Conservation (phyloP, 164 flowering plant species). For the Dillenia suffruticosa region DNA sequence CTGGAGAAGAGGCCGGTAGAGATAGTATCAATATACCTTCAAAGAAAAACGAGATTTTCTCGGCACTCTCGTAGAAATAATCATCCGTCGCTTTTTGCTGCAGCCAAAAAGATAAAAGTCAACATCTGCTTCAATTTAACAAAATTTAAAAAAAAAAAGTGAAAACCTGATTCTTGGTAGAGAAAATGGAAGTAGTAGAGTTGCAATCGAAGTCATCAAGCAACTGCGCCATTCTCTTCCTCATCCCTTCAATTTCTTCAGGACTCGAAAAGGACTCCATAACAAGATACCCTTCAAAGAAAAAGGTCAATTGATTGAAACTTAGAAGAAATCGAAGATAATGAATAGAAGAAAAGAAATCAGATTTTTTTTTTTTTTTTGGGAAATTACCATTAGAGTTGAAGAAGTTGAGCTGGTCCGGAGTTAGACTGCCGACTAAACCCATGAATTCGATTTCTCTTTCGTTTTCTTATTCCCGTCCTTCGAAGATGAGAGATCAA, state of each 20-base stretch:
- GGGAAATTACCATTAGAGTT: slow-evolving; percentile 20
- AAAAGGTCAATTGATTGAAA: neutral
- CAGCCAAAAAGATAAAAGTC: slow-evolving; percentile 2
- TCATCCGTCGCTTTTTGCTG: slow-evolving; percentile 60
- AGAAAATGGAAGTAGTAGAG: slow-evolving; percentile 66
- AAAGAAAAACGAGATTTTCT: slow-evolving; percentile 88
- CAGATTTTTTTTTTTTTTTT: neutral
- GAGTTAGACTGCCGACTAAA: slow-evolving; percentile 40
- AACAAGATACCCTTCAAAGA: slow-evolving; percentile 58
- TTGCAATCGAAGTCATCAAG: slow-evolving; percentile 61
- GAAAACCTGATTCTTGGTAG: slow-evolving; percentile 78
- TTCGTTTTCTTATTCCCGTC: neutral
- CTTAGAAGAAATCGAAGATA: neutral
- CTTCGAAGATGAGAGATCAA: slow-evolving; percentile 1
- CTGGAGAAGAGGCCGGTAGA: too few relatives aligned
- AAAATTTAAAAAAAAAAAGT: slow-evolving; percentile 1
- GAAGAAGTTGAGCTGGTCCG: slow-evolving; percentile 59
- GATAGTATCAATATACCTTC: slow-evolving; percentile 52
- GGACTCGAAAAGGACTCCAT: slow-evolving; percentile 67
- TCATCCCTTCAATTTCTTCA: slow-evolving; percentile 62
- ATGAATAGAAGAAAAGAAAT: neutral
- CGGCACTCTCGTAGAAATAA: slow-evolving; percentile 89
- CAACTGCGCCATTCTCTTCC: slow-evolving; percentile 60
- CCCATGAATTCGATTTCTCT: slow-evolving; percentile 31
- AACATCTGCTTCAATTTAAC: too few relatives aligned